These are phyloP conservation scores for Torulaspora microellipsoides DNA, from an alignment of 805 yeast genomes.

Conservation along the genomic window DNA sequence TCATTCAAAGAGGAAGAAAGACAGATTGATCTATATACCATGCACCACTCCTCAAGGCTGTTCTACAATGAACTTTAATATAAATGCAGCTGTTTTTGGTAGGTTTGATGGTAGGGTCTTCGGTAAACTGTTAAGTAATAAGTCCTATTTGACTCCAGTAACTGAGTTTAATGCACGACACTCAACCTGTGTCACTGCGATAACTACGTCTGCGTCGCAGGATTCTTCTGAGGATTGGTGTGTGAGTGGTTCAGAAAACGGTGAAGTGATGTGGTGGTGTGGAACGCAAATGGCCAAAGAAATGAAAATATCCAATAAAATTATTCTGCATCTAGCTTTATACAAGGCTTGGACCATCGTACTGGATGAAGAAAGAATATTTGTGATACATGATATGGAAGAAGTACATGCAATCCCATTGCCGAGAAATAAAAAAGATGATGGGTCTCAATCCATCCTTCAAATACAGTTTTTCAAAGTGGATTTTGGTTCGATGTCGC, in stretches of 20 bases:
- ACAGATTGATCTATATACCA: conserved; percentile 33
- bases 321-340: conserved; percentile 22
- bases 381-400: conserved; percentile 25
- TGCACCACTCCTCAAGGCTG: conserved; percentile 38
- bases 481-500: conserved; percentile 31
- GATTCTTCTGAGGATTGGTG: conserved; percentile 27
- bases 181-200: conserved; percentile 30
- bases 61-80: conserved; percentile 34
- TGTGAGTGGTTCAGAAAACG: conserved; percentile 33
- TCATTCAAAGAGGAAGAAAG: conserved; percentile 26
- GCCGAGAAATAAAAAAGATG: conserved; percentile 9
- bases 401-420: conserved; percentile 16
- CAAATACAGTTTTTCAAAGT: conserved; percentile 26
- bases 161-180: conserved; percentile 31
- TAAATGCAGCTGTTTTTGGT: conserved; percentile 35
- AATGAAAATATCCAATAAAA: conserved; percentile 19
- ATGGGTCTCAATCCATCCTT: conserved; percentile 4
- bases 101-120: conserved; percentile 36
- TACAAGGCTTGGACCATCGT: conserved; percentile 25
- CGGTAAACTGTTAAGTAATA: conserved; percentile 33
- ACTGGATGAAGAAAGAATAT: conserved; percentile 23
- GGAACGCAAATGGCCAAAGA: conserved; percentile 21
- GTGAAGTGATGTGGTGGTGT: conserved; percentile 35
- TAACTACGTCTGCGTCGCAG: conserved; percentile 23
- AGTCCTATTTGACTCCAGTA: conserved; percentile 32